Evolutionary conservation across 106 monocot species (phyloP), one percentile per base, ranked within the genome.

Genomic region (Narthecium ossifragum): DNA sequence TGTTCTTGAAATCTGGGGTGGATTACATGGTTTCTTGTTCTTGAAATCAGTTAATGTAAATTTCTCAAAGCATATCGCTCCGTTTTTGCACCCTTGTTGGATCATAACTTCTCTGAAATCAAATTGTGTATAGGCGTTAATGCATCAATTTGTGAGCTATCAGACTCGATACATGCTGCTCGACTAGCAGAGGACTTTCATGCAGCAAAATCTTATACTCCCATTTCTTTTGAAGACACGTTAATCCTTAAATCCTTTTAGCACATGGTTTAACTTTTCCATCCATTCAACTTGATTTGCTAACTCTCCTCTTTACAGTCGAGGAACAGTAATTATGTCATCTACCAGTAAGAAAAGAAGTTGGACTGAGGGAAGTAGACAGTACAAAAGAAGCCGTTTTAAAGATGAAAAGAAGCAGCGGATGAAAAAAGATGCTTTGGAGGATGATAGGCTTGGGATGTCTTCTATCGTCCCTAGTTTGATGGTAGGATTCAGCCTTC

Each of bases 401-500:
- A 18, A 15, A 5, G 29, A 40, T 40, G 13, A 20, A 1, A 62
- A 49, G 3, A 49, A 49, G 49, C 5, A 20, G 27, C 4, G 20
- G 13, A 33, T 22, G 31, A 33, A 49, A 25, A 48, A 24, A 2
- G 8, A 3, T 5, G 18, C 15, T 12, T 0, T 30, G 13, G 20
- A 37, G 11, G 17, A 34, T n/a, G 71, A 64, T 37, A 20, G n/a
- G 2, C 36, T 66, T 12, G 8, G 47, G 48, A 28, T 66, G 18
- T 5, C 26, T 17, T 41, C 18, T 13, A 43, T 17, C 14, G 18
- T 89, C 9, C 89, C 93, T 31, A 74, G 71, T 2, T 85, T 89
- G 7, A 94, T 94, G 89, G 46, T 94, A 34, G 93, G 93, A 1
- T 94, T 83, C 31, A 62, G 82, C 55, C 67, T 89, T 28, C 93